These are phyloP conservation scores for Scalesia atractyloides DNA, from an alignment of 129 eudicot species.

Conservation along the genomic window DNA sequence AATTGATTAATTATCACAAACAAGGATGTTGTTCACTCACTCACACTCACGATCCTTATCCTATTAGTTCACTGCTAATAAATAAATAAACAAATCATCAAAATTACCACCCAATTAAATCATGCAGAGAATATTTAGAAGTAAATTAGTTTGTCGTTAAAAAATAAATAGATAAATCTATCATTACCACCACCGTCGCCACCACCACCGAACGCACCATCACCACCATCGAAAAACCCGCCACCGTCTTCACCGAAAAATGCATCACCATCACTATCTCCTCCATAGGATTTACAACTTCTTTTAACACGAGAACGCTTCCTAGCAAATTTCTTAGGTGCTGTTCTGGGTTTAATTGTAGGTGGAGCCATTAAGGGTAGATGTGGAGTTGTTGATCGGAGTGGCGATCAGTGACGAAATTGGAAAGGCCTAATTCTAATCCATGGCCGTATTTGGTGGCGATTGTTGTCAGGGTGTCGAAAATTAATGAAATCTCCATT, in stretches of 20 bases:
- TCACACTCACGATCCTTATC: too few species aligned
- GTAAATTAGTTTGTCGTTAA: too few species aligned
- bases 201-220: slow-evolving; percentile 38
- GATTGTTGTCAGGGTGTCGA: slow-evolving; percentile 37
- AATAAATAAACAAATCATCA: slow-evolving; percentile 8
- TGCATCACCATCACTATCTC: slow-evolving; percentile 16
- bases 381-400: slow-evolving; percentile 33
- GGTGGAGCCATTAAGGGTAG: slow-evolving; percentile 37
- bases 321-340: slow-evolving; percentile 31
- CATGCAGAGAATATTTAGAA: too few species aligned
- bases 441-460: slow-evolving; percentile 33
- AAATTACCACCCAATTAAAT: slow-evolving; percentile 5
- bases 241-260: slow-evolving; percentile 27
- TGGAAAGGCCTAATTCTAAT: slow-evolving; percentile 16
- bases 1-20: too few species aligned
- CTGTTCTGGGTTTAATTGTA: slow-evolving; percentile 31
- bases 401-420: slow-evolving; percentile 30
- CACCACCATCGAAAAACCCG: slow-evolving; percentile 32
- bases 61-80: too few species aligned
- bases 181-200: slow-evolving; percentile 25
- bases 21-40: too few species aligned
- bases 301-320: slow-evolving; percentile 39
- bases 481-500: slow-evolving; percentile 37
- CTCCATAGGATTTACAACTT: slow-evolving; percentile 27
- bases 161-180: too few species aligned